phyloP scores from a whole-genome alignment of 306 rosid genomes.

The Prunus mira region DNA sequence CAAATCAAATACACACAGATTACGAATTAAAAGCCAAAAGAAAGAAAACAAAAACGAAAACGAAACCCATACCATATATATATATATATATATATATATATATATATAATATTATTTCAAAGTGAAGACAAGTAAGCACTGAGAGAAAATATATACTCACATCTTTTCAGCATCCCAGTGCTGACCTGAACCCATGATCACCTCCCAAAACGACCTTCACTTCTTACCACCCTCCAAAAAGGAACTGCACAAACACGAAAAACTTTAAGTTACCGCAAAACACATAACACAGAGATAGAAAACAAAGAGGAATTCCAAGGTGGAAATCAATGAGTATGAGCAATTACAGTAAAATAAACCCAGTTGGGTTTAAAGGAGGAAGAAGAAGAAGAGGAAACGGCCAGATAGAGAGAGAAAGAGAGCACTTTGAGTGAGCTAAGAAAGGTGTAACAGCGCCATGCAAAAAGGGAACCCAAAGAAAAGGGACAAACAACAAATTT shows the following conservation, averaged over 20 bases:
- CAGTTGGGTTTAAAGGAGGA: not conserved
- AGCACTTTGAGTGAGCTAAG: constrained; percentile 15
- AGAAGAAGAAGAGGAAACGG: not conserved
- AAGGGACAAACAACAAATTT: constrained; percentile 22
- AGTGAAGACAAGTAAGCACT: not conserved
- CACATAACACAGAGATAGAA: no score
- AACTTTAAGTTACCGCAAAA: not conserved
- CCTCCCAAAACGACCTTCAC: not conserved
- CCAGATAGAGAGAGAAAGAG: constrained; percentile 1
- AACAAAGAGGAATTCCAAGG: not conserved
- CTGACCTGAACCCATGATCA: constrained; percentile 24
- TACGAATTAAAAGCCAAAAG: not conserved
- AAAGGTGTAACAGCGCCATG: constrained; percentile 58
- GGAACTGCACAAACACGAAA: not conserved
- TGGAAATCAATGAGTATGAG: not conserved
- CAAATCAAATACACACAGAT: constrained; percentile 6
- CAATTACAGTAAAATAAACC: not conserved
- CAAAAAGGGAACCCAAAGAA: constrained; percentile 28
- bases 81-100: not conserved
- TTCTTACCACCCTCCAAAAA: not conserved
- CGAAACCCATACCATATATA: not conserved
- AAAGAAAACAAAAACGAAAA: not conserved
- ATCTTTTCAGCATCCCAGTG: constrained; percentile 28
- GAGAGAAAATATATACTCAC: constrained; percentile 12
- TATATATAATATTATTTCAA: not conserved